phyloP scores from a whole-genome alignment of 2,329 filamentous ascomycete species.

The Aureobasidium melanogenum region DNA sequence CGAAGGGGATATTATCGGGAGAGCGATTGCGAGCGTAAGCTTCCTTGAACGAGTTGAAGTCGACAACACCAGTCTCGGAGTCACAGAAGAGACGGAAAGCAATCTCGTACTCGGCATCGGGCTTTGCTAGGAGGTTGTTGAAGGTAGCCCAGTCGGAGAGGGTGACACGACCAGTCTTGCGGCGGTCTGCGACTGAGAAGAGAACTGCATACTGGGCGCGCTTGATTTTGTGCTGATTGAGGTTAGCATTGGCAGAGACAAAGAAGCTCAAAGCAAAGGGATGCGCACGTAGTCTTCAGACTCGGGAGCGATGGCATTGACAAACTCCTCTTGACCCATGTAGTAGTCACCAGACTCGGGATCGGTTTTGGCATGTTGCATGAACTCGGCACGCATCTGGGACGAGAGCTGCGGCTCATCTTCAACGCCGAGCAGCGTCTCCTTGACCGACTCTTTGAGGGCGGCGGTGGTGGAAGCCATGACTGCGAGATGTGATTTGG shows the following conservation, averaged over 20 bases:
- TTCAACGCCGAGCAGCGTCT: constrained; percentile 55
- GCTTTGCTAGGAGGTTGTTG: constrained; percentile 85
- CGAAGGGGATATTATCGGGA: constrained; percentile 77
- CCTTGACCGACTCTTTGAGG: constrained; percentile 61
- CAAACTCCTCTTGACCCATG: constrained; percentile 79
- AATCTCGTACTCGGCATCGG: constrained; percentile 97
- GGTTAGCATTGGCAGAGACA: background rate
- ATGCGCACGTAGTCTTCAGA: constrained; percentile 72
- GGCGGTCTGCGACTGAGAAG: constrained; percentile 82
- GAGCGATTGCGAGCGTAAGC: constrained; percentile 85
- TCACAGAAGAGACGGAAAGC: constrained; percentile 94
- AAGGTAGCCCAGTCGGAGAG: constrained; percentile 87
- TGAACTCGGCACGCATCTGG: constrained; percentile 68
- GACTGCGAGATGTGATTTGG: background rate
- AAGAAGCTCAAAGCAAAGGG: background rate
- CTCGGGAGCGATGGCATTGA: constrained; percentile 78
- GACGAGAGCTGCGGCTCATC: constrained; percentile 54
- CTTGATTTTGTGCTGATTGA: constrained; percentile 83
- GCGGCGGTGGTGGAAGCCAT: constrained; percentile 27
- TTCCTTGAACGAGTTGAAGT: constrained; percentile 78
- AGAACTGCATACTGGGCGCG: constrained; percentile 91
- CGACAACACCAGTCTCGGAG: constrained; percentile 73
- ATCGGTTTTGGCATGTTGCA: constrained; percentile 67
- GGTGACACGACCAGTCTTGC: constrained; percentile 61
- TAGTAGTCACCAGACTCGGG: constrained; percentile 65